A percentile compares a stretch with the other conserved stretches of the same genome.
Conservation (phyloP, 78 protist species). For the Salpingoeca rosetta region DNA sequence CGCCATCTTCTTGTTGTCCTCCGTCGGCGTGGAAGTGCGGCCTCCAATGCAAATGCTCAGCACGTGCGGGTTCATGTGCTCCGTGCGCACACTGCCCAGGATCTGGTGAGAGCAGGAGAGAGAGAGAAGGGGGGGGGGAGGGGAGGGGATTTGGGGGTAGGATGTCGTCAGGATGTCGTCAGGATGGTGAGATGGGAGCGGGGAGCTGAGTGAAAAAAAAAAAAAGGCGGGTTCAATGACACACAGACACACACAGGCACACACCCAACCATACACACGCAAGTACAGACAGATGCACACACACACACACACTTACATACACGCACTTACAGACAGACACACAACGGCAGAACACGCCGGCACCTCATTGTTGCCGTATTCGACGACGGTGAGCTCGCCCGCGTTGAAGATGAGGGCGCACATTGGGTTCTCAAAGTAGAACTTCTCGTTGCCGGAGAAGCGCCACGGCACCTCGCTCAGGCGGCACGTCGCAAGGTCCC, state of each 20-base stretch:
- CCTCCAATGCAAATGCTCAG: conserved; percentile 35
- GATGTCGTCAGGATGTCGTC: neutral
- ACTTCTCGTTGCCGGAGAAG: conserved; percentile 55
- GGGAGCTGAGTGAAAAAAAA: conserved; percentile 10
- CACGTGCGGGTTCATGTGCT: conserved; percentile 56
- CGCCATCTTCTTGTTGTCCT: conserved; percentile 42
- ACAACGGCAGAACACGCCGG: too few relatives aligned
- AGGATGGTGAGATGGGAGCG: neutral
- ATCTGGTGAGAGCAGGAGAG: too few relatives aligned
- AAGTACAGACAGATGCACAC: too few relatives aligned
- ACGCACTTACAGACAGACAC: too few relatives aligned
- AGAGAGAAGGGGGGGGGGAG: too few relatives aligned
- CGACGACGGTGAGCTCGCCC: conserved; percentile 75
- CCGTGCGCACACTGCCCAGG: conserved; percentile 49
- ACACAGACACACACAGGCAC: too few relatives aligned
- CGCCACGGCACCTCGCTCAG: conserved; percentile 50
- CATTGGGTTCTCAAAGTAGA: conserved; percentile 28
- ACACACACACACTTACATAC: too few relatives aligned
- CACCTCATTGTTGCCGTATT: conserved; percentile 67
- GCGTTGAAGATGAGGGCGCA: conserved; percentile 58
- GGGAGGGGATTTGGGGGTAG: neutral
- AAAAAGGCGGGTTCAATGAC: neutral
- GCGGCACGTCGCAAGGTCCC: conserved; percentile 50
- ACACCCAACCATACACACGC: too few relatives aligned
- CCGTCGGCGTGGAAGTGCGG: neutral